Percentiles rank a stretch among this genome's conserved stretches.
phyloP scores from a whole-genome alignment of 2,329 filamentous ascomycete species.

The Talaromyces amestolkiae region DNA sequence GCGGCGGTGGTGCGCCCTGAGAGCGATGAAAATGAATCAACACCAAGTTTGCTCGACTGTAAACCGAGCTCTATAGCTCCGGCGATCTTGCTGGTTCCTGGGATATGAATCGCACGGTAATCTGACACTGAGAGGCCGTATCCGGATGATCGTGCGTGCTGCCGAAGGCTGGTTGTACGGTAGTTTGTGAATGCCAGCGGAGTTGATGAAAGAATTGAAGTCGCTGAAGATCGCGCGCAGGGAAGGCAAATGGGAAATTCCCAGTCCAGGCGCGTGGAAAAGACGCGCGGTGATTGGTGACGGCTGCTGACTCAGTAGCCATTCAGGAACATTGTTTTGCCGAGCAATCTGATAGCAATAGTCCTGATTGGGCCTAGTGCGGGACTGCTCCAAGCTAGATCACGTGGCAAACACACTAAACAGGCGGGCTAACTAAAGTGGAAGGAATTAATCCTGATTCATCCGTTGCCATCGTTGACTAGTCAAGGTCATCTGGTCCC shows the following conservation, averaged over 20 bases:
- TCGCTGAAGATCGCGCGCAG: conserved; percentile 17
- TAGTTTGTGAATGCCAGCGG: conserved; percentile 2
- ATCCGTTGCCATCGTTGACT: background rate
- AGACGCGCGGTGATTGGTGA: conserved; percentile 38
- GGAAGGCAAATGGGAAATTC: conserved; percentile 31
- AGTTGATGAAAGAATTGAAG: conserved; percentile 1
- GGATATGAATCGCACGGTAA: background rate
- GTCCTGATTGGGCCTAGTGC: background rate
- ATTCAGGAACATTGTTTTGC: conserved; percentile 14
- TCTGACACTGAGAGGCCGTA: background rate
- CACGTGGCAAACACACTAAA: conserved; percentile 15
- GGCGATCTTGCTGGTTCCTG: background rate
- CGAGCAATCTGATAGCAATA: conserved; percentile 3
- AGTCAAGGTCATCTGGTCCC: conserved; percentile 2
- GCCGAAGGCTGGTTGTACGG: background rate
- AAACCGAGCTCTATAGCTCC: conserved; percentile 2
- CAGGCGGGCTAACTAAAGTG: background rate
- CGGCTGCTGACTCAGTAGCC: conserved; percentile 29
- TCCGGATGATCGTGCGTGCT: background rate
- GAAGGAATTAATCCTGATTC: conserved; percentile 5
- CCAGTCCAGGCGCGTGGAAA: conserved; percentile 25
- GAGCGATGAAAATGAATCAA: background rate
- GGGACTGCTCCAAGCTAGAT: background rate
- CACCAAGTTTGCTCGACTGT: conserved; percentile 17
- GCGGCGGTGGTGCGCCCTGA: conserved; percentile 16